Base-by-base conservation (phyloP, 345 rosid genomes). In the Melastoma malabathricum region DNA sequence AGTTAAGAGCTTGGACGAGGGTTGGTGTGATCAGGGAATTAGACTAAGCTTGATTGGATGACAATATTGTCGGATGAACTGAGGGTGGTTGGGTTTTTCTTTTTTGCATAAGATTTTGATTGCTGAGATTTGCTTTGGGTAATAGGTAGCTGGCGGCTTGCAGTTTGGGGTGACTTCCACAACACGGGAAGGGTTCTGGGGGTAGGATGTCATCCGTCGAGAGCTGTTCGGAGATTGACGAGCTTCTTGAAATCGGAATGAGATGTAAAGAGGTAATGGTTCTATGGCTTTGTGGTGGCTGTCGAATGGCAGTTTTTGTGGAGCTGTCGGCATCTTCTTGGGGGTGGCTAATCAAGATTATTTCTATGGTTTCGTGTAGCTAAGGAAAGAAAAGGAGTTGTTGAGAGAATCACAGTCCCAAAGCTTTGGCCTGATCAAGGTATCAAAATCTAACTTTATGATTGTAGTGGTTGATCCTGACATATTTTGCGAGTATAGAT, bases 381-480 rank as follows among this genome's bases (percentile, higher is more conserved):
- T 86, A 13, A 63, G 82, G 67, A 86, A 72, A 69, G 89, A 81
- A 46, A 86, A 84, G 59, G 86, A 86, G 47, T 41, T 64, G 80
- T 57, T 83, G 61, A 75, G 60, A 66, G 84, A 86, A 43, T 89
- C 97, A 3, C 88, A 80, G 57, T 59, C 80, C 4, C 75, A 66
- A 52, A 75, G 84, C 74, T 79, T 79, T 19, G 88, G 80, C 52
- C 68, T 86, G 23, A 81, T 83, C 59, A 75, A 74, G 88, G 95
- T 86, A 74, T 48, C 25, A 46, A 23, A 14, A 25, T 12, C 22
- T 3, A 15, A 17, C 31, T 27, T 56, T 19, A 5, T 10, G 2
- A 43, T 46, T 19, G 41, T 18, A n/a, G 6, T 5, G 29, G 22
- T 15, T 34, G 27, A 29, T 50, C 31, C 25, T 18, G 18, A 51